Base-by-base conservation (phyloP, 257 asterid genomes). In the Perilla frutescens region DNA sequence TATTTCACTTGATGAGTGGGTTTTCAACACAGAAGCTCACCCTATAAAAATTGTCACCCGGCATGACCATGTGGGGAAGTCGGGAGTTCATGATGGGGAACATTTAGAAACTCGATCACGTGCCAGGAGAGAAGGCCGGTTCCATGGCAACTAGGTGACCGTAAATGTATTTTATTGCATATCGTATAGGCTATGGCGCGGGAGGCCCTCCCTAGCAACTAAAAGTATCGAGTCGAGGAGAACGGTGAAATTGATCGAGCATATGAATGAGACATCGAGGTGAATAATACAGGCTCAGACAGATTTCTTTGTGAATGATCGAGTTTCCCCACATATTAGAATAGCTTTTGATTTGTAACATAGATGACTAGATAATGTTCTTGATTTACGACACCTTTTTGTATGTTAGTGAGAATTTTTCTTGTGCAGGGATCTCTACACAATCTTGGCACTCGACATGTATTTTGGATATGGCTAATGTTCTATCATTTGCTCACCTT, bases 11-110 rank as follows among this genome's bases (percentile, higher is more conserved):
- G 98, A 96, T 36, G 97, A 96, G 82, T 96, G 99, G 99, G 99
- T 96, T 50, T 96, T 96, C 51, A 96, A 96, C 85, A 96, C 99
- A 1, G 99, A 96, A 81, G 99, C 99, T 0, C 99, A 96, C 89
- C 99, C 98, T 39, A 79, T 96, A 65, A 90, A 79, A 75, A 90
- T 96, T n/a, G 81, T 79, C n/a, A 8, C 91, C 54, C 84, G 99
- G 44, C 73, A 80, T 20, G 87, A 82, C 76, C 79, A 72, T 3
- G 65, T 37, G 20, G 75, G 43, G 3, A 82, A 61, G 60, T 76
- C 57, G 26, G 88, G 81, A 66, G 73, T 65, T 6, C 78, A 79
- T 12, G 72, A 76, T 54, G 84, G 76, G 26, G 78, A 79, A 20
- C 86, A 69, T 49, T 71, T 78, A 10, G 87, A 80, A 49, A 68